A percentile compares a stretch with the other conserved stretches of the same genome.
Evolutionary conservation across 768 basidiomycete genomes (phyloP).

Genomic region (Agrocybe chaxingu): DNA sequence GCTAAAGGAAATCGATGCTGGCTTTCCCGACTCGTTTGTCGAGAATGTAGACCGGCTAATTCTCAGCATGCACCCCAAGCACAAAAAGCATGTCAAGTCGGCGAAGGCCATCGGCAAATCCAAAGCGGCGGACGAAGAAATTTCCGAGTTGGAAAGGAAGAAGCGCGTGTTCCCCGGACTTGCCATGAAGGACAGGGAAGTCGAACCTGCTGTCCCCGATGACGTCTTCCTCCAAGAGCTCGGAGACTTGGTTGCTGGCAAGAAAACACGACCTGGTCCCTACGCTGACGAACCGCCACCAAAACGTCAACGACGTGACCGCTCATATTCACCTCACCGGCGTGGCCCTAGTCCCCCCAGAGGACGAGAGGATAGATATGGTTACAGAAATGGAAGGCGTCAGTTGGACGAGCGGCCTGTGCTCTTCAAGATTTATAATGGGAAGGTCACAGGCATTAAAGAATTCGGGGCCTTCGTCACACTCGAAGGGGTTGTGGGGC

Average conservation of each 20-base stretch:
- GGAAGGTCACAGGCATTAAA: constrained; percentile 79
- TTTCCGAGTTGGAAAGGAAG: constrained; percentile 71
- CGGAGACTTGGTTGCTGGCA: constrained; percentile 84
- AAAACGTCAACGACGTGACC: constrained; percentile 59
- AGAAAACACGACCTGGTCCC: constrained; percentile 48
- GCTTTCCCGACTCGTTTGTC: constrained; percentile 86
- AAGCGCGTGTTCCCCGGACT: constrained; percentile 90
- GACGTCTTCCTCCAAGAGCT: constrained; percentile 87
- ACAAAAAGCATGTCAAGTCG: constrained; percentile 69
- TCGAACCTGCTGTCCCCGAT: constrained; percentile 55
- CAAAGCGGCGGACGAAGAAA: constrained; percentile 27
- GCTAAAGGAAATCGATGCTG: constrained; percentile 72
- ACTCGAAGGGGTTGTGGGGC: constrained; percentile 81
- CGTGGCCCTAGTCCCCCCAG: constrained; percentile 61
- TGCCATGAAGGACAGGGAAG: constrained; percentile 73
- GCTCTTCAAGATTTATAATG: constrained; percentile 92
- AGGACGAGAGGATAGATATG: constrained; percentile 40
- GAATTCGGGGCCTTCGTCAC: constrained; percentile 96
- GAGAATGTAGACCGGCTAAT: constrained; percentile 95
- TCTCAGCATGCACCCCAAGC: constrained; percentile 91
- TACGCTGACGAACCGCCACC: constrained; percentile 44
- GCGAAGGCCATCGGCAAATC: constrained; percentile 34
- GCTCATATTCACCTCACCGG: constrained; percentile 46
- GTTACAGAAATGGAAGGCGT: constrained; percentile 32
- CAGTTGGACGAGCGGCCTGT: constrained; percentile 78